phyloP scores from a whole-genome alignment of 1,139 yeast genomes.

The Pichia sp. region DNA sequence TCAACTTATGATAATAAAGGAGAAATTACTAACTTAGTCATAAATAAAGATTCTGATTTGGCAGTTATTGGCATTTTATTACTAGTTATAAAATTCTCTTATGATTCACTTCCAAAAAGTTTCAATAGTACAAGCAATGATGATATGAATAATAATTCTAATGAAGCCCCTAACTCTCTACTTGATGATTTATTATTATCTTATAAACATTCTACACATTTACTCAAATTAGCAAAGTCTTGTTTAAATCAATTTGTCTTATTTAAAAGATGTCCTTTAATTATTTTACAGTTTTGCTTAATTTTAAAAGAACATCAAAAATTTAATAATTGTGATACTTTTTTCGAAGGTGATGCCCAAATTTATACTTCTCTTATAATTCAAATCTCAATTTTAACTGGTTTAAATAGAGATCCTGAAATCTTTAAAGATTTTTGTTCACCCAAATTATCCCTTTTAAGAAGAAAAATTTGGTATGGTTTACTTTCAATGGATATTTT shows the following conservation, averaged over 20 bases:
- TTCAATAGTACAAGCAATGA: slow-evolving; percentile 17
- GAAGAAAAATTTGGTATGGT: slow-evolving; percentile 51
- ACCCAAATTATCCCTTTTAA: slow-evolving; percentile 32
- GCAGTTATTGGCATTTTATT: background rate
- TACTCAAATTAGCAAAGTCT: slow-evolving; percentile 37
- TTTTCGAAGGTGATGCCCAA: slow-evolving; percentile 35
- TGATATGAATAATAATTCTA: slow-evolving; percentile 5
- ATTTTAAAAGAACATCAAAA: slow-evolving; percentile 40
- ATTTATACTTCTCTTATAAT: slow-evolving; percentile 40
- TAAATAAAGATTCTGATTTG: background rate
- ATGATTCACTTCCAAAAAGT: background rate
- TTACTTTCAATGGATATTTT: slow-evolving; percentile 34
- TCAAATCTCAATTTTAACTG: slow-evolving; percentile 44
- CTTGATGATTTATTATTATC: background rate
- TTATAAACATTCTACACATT: background rate
- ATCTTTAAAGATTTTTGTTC: slow-evolving; percentile 24
- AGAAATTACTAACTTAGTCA: background rate
- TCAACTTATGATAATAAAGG: background rate
- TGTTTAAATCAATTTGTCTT: slow-evolving; percentile 49
- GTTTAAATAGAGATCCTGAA: slow-evolving; percentile 47
- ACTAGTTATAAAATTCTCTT: background rate
- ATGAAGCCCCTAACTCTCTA: too few relatives aligned
- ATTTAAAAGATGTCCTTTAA: slow-evolving; percentile 41
- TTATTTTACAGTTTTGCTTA: slow-evolving; percentile 44
- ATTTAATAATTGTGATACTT: slow-evolving; percentile 39